A percentile compares a stretch with the other conserved stretches of the same genome.
Evolutionary conservation across 2,329 filamentous ascomycete species (phyloP).

Genomic region (Clonostachys solani): DNA sequence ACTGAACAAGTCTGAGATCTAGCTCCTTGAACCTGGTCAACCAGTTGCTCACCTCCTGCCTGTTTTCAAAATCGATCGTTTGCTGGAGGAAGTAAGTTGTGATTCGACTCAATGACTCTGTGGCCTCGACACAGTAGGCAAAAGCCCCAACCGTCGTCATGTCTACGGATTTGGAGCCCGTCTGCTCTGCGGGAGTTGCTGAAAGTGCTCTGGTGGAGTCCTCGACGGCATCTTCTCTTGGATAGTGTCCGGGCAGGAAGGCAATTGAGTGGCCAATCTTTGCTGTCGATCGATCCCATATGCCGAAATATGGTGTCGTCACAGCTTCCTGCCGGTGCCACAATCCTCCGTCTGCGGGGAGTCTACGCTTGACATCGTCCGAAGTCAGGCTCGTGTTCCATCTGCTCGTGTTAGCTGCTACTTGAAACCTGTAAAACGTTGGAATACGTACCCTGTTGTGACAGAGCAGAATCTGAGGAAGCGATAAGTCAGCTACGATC

Average conservation of each 20-base stretch:
- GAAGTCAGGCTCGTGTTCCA: conserved; percentile 26
- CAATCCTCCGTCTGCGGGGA: conserved; percentile 29
- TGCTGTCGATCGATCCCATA: conserved; percentile 33
- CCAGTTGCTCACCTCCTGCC: conserved; percentile 35
- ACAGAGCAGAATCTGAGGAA: conserved; percentile 13
- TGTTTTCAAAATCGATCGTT: conserved; percentile 28
- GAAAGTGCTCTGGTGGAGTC: not conserved
- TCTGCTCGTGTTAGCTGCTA: conserved; percentile 5
- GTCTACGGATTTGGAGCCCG: conserved; percentile 9
- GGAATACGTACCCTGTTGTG: conserved; percentile 9
- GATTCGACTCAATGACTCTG: conserved; percentile 37
- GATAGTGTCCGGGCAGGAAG: conserved; percentile 25
- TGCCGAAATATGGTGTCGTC: conserved; percentile 35
- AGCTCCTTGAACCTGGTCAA: conserved; percentile 42
- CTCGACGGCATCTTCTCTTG: conserved; percentile 9
- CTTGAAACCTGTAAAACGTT: not conserved
- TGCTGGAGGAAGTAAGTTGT: conserved; percentile 40
- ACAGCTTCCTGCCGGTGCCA: conserved; percentile 34
- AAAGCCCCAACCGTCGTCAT: conserved; percentile 37
- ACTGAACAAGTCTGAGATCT: conserved; percentile 37
- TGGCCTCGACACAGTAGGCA: conserved; percentile 40
- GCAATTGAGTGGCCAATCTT: conserved; percentile 31
- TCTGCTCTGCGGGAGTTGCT: not conserved
- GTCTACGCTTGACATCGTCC: conserved; percentile 18
- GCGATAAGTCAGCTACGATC: no score